phyloP scores from a whole-genome alignment of 2,329 filamentous ascomycete species.

The Paracorniculantispora psalliotae region DNA sequence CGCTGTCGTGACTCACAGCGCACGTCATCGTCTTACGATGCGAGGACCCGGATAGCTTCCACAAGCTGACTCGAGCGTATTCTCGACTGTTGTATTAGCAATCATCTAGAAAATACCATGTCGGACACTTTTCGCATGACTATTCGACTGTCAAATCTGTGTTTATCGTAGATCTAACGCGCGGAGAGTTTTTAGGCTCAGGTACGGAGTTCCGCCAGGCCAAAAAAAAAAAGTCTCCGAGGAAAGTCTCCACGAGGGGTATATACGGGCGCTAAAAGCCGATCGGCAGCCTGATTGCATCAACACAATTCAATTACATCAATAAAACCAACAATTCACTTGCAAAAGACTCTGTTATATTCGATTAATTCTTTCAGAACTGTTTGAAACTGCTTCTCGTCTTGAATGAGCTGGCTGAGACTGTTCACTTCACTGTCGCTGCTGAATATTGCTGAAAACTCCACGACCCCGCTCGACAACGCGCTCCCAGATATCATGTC shows the following conservation, averaged over 20 bases:
- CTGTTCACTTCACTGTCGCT: background rate
- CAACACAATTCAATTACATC: background rate
- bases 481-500: conserved; percentile 24
- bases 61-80: background rate
- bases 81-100: background rate
- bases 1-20: background rate
- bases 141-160: background rate
- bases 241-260: conserved; percentile 7
- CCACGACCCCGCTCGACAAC: background rate
- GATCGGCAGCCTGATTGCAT: background rate
- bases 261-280: conserved; percentile 6
- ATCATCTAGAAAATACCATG: background rate
- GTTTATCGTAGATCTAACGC: background rate
- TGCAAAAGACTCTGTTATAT: too few relatives aligned
- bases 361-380: too few relatives aligned
- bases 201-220: too few relatives aligned
- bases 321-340: background rate
- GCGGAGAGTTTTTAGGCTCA: background rate
- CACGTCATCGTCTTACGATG: background rate
- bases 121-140: background rate
- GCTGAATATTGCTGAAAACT: background rate
- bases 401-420: background rate
- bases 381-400: too few relatives aligned
- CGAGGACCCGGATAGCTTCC: background rate
- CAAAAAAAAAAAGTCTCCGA: conserved; percentile 1